Base-by-base conservation (phyloP, 2,329 filamentous ascomycete genomes). In the Talaromyces sp. region DNA sequence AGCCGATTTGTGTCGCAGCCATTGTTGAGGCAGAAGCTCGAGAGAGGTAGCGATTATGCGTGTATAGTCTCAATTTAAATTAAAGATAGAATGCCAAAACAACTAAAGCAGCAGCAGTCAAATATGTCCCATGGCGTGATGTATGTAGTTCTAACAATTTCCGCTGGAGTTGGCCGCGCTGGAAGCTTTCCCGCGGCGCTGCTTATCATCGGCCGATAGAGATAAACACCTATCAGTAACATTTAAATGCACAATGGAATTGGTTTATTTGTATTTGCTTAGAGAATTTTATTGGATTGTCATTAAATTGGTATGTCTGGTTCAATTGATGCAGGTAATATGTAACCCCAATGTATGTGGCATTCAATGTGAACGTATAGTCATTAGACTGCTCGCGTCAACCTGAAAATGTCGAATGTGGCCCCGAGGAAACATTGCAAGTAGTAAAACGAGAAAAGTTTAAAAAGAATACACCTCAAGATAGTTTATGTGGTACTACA, bases 1-100 rank as follows among this genome's bases (percentile, higher is more conserved):
- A 75, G 62, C 73, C 73, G 58, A 74, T 72, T 63, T 71, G 72
- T 19, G 32, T 32, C 7, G 55, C 11, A 8, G 55, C 59, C 59
- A 61, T 61, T n/a, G 27, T 51, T 24, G 46, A 51, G 1, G 14
- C 19, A 9, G n/a, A 51, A 51, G 3, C 46, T 12, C 26, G 0
- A 1, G 26, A 51, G 19, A 24, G 5, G 46, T 24, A n/a, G 35
- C 17, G 35, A n/a, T n/a, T 24, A 38, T 10, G 21, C n/a, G 17
- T 27, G n/a, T 27, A 27, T 52, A 52, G 24, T 12, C 7, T 12
- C n/a, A 14, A 31, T 35, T 24, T 54, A 35, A 29, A 2, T 29
- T 29, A 8, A 6, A 29, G 7, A 8, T 8, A 29, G 27, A 29
- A 1, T 29, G 7, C 29, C 29, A 29, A 29, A 29, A 29, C 7